These are phyloP conservation scores for Thalassia testudinum DNA, from an alignment of 116 monocot species.

Conservation along the genomic window DNA sequence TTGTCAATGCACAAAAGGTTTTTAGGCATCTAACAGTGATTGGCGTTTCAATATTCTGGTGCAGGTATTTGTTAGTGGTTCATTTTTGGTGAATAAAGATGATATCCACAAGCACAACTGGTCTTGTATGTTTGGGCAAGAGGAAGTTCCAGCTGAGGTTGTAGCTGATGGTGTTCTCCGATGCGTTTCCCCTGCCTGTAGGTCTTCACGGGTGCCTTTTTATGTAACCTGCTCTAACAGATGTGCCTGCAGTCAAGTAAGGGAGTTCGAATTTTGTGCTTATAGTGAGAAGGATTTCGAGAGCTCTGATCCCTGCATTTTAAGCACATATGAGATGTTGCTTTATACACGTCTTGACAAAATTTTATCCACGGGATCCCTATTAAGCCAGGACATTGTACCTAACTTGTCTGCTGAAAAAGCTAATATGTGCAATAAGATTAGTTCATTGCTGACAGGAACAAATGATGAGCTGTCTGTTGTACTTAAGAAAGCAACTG, in stretches of 20 bases:
- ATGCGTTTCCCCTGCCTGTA: constrained; percentile 60
- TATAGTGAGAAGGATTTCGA: constrained; percentile 19
- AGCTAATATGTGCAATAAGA: constrained; percentile 28
- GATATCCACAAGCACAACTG: constrained; percentile 57
- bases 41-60: not conserved
- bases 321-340: constrained; percentile 25
- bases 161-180: constrained; percentile 56
- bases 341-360: constrained; percentile 65
- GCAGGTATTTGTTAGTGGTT: constrained; percentile 73
- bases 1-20: too few species aligned
- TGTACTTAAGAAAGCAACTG: constrained; percentile 14
- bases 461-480: constrained; percentile 30
- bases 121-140: constrained; percentile 99
- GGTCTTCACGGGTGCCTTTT: constrained; percentile 77
- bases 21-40: too few species aligned
- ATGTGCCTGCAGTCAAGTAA: constrained; percentile 79
- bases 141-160: constrained; percentile 83
- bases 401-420: constrained; percentile 12
- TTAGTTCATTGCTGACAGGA: constrained; percentile 36
- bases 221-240: constrained; percentile 91
- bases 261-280: constrained; percentile 76
- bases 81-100: constrained; percentile 58
- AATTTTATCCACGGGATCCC: constrained; percentile 35
- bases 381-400: constrained; percentile 6
- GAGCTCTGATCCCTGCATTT: constrained; percentile 13